Evolutionary conservation across 768 basidiomycete genomes (phyloP).

Genomic region (Symmetrospora coprosmae): DNA sequence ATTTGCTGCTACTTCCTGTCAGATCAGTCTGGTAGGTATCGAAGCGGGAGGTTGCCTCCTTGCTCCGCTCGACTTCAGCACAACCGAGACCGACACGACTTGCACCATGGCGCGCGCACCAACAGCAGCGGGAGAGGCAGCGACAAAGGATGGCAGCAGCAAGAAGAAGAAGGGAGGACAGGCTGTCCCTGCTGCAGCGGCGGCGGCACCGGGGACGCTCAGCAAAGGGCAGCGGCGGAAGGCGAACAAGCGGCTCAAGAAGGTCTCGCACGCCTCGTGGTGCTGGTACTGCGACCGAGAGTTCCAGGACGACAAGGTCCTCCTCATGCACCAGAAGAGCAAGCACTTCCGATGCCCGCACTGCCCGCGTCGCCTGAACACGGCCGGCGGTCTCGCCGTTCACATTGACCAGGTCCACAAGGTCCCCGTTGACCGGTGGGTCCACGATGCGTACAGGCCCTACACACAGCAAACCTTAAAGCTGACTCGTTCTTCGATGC

Average conservation of each 20-base stretch:
- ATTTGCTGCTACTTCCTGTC: too few relatives aligned
- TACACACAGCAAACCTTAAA: background rate
- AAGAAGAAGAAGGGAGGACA: too few relatives aligned
- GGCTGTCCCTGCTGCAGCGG: too few relatives aligned
- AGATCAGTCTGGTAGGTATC: too few relatives aligned
- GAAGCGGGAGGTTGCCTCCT: too few relatives aligned
- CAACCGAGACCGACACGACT: too few relatives aligned
- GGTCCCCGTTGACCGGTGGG: slow-evolving; percentile 83
- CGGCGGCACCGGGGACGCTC: background rate
- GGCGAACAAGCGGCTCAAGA: slow-evolving; percentile 4
- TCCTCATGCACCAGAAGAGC: slow-evolving; percentile 98
- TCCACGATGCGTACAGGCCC: background rate
- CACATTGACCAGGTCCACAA: slow-evolving; percentile 99
- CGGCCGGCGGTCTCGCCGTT: slow-evolving; percentile 91
- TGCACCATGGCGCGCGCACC: too few relatives aligned
- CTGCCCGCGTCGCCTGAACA: slow-evolving; percentile 89
- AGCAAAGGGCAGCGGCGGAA: slow-evolving; percentile 15
- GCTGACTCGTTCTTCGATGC: slow-evolving; percentile 36
- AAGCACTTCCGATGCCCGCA: slow-evolving; percentile 97
- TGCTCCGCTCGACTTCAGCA: too few relatives aligned
- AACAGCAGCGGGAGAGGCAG: background rate
- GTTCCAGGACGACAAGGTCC: slow-evolving; percentile 98
- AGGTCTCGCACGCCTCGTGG: slow-evolving; percentile 47
- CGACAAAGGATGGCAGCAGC: too few relatives aligned
- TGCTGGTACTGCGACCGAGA: slow-evolving; percentile 95